Conservation (phyloP, 257 asterid genomes). For the Solanum neorickii region DNA sequence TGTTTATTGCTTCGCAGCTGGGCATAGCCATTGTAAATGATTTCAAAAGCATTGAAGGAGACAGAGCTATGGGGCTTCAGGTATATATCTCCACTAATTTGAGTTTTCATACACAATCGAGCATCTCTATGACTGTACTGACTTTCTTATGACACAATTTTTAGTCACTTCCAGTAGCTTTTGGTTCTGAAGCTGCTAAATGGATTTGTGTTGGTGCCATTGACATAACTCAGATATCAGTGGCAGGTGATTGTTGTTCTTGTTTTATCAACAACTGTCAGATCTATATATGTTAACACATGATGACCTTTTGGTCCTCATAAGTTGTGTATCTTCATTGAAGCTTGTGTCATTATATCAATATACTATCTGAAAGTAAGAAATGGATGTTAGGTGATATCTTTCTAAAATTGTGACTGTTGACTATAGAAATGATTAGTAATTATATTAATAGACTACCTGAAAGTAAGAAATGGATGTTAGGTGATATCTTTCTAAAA, state of each 20-base stretch:
- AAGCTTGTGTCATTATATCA: background rate
- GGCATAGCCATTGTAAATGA: slow-evolving; percentile 96
- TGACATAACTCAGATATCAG: slow-evolving; percentile 86
- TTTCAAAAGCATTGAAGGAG: slow-evolving; percentile 97
- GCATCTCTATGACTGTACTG: background rate
- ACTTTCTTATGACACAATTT: background rate
- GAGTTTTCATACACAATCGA: background rate
- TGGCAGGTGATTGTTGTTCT: slow-evolving; percentile 50
- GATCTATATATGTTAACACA: background rate
- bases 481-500: background rate
- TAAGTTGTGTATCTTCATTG: background rate
- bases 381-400: background rate
- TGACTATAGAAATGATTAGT: background rate
- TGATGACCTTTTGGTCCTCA: background rate
- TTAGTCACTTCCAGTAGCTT: slow-evolving; percentile 96
- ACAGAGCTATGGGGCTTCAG: slow-evolving; percentile 88
- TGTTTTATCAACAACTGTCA: background rate
- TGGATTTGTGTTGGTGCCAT: slow-evolving; percentile 99
- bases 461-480: background rate
- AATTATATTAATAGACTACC: background rate
- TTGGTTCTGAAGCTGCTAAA: slow-evolving; percentile 91
- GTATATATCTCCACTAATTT: slow-evolving; percentile 19
- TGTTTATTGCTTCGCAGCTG: slow-evolving; percentile 32
- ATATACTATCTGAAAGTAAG: background rate
- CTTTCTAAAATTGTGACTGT: background rate